Conservation (phyloP, 768 basidiomycete species). For the Coprinopsis strossmayeri region DNA sequence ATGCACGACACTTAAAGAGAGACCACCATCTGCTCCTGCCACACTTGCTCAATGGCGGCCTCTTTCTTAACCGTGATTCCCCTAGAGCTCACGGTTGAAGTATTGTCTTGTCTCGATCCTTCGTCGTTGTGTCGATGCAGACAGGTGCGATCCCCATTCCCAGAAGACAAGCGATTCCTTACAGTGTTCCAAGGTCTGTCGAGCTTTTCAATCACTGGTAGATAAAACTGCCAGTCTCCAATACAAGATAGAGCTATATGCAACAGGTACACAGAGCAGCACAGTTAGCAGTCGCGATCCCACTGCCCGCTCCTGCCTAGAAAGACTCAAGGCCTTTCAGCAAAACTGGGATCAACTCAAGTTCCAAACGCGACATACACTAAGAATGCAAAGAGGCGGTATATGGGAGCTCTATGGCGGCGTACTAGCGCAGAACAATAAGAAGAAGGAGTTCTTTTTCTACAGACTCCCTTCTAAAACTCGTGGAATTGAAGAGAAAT, state of each 20-base stretch:
- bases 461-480: constrained; percentile 41
- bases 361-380: constrained; percentile 24
- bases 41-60: not conserved
- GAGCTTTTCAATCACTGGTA: constrained; percentile 20
- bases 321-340: constrained; percentile 31
- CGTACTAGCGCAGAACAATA: constrained; percentile 38
- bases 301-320: constrained; percentile 30
- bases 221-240: constrained; percentile 26
- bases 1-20: not conserved
- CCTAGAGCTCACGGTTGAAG: constrained; percentile 2
- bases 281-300: constrained; percentile 19
- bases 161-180: not conserved
- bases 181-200: constrained; percentile 26
- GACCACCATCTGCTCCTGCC: not conserved
- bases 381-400: constrained; percentile 36
- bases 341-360: constrained; percentile 31
- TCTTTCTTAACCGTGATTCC: constrained; percentile 2
- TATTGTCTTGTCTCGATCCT: constrained; percentile 4
- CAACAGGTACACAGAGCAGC: constrained; percentile 36
- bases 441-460: constrained; percentile 31
- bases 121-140: not conserved
- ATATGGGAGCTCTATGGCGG: constrained; percentile 58
- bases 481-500: constrained; percentile 37
- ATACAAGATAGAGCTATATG: constrained; percentile 39
- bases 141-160: not conserved